phyloP scores from a whole-genome alignment of 139 green algal species.

The Haematococcus lacustris region DNA sequence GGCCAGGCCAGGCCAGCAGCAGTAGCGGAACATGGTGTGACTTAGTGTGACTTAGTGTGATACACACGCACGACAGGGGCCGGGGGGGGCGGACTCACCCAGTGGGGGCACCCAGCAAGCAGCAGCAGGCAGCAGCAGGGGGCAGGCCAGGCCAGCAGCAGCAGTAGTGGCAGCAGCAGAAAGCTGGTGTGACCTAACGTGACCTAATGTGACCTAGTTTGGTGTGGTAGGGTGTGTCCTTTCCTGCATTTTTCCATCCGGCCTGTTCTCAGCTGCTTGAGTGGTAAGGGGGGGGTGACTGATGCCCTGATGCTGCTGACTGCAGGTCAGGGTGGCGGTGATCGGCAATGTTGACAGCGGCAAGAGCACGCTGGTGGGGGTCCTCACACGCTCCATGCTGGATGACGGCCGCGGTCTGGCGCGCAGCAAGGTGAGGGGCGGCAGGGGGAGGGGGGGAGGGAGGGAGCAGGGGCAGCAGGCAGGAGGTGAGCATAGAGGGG shows the following conservation, averaged over 20 bases:
- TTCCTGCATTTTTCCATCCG: not conserved
- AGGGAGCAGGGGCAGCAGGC: too few relatives aligned
- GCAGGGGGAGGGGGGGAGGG: too few relatives aligned
- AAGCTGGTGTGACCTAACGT: too few relatives aligned
- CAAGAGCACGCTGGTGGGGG: slow-evolving; percentile 87
- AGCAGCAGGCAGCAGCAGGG: too few relatives aligned
- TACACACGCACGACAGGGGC: not conserved
- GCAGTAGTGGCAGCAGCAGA: too few relatives aligned
- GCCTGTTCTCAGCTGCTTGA: not conserved
- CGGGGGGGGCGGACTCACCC: not conserved
- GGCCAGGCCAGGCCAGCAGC: not conserved
- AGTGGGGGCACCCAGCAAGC: too few relatives aligned
- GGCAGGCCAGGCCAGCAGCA: too few relatives aligned
- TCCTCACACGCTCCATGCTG: slow-evolving; percentile 77
- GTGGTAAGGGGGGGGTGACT: not conserved
- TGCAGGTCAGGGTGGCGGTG: slow-evolving; percentile 59
- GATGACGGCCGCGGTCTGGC: slow-evolving; percentile 81
- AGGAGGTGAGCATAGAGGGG: too few relatives aligned
- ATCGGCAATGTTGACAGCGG: slow-evolving; percentile 90
- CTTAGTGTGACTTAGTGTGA: not conserved
- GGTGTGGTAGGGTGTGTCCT: not conserved
- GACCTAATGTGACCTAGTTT: too few relatives aligned
- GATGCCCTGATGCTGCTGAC: not conserved
- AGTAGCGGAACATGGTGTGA: not conserved
- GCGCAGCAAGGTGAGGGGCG: slow-evolving; percentile 56